Conservation (phyloP, 2,329 filamentous ascomycete species). For the Phoma sp. region DNA sequence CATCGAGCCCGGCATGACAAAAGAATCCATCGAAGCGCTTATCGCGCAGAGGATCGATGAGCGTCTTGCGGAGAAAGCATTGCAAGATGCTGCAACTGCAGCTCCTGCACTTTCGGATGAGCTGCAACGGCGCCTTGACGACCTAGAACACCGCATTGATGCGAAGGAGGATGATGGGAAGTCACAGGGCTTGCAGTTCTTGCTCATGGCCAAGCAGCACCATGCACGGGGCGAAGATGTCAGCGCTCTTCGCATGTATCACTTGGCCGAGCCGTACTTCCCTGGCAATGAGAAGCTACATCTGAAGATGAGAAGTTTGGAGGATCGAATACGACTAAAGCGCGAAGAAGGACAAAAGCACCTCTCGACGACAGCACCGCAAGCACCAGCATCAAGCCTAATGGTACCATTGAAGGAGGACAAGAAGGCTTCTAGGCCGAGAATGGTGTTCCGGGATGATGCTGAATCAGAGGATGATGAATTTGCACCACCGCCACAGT, state of each 20-base stretch:
- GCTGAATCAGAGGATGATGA: slow-evolving; percentile 51
- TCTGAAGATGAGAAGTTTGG: slow-evolving; percentile 61
- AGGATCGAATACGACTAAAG: slow-evolving; percentile 57
- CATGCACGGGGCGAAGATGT: slow-evolving; percentile 81
- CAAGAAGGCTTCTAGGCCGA: slow-evolving; percentile 26
- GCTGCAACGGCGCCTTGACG: slow-evolving; percentile 80
- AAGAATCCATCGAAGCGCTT: slow-evolving; percentile 82
- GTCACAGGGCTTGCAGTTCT: slow-evolving; percentile 80
- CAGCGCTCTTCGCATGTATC: slow-evolving; percentile 83
- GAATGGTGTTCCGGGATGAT: slow-evolving; percentile 15
- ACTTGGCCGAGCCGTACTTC: slow-evolving; percentile 83
- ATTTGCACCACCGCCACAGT: slow-evolving; percentile 44
- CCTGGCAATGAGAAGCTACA: slow-evolving; percentile 80
- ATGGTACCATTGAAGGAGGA: slow-evolving; percentile 45
- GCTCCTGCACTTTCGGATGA: slow-evolving; percentile 70
- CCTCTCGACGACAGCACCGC: slow-evolving; percentile 16
- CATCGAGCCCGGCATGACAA: slow-evolving; percentile 53
- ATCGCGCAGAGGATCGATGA: slow-evolving; percentile 92
- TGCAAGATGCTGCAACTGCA: slow-evolving; percentile 61
- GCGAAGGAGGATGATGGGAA: slow-evolving; percentile 71
- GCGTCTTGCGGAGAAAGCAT: slow-evolving; percentile 77
- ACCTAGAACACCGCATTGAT: slow-evolving; percentile 85
- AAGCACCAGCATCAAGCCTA: slow-evolving; percentile 30
- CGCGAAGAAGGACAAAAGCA: slow-evolving; percentile 37
- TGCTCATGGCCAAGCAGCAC: slow-evolving; percentile 91